Evolutionary conservation across 1,284 basidiomycete species (phyloP).

Genomic region (Malassezia sympodialis): DNA sequence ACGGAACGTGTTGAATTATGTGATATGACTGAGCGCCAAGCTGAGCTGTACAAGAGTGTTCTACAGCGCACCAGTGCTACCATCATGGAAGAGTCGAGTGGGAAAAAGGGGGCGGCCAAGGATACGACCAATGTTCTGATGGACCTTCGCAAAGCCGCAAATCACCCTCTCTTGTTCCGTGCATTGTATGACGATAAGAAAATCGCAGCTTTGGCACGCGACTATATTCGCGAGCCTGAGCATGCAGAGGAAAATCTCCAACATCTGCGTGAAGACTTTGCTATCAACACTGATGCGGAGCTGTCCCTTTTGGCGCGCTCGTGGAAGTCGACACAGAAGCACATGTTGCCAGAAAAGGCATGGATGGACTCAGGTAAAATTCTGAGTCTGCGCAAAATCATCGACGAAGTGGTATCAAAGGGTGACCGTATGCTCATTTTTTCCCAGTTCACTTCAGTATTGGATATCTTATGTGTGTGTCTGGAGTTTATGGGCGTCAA

Average conservation of each 20-base stretch:
- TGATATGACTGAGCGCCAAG: conserved; percentile 75
- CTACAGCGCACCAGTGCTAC: conserved; percentile 73
- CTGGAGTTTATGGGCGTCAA: conserved; percentile 66
- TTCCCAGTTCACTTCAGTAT: conserved; percentile 57
- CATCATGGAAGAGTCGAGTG: conserved; percentile 55
- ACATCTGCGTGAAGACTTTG: conserved; percentile 43
- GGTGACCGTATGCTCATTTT: conserved; percentile 82
- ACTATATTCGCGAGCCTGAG: conserved; percentile 79
- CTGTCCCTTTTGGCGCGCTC: conserved; percentile 25
- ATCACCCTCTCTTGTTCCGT: conserved; percentile 90
- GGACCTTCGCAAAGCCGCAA: conserved; percentile 89
- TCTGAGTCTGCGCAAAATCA: conserved; percentile 61
- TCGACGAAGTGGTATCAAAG: conserved; percentile 61
- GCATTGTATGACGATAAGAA: conserved; percentile 68
- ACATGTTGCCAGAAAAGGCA: conserved; percentile 62
- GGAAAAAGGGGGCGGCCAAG: neutral
- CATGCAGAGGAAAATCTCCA: conserved; percentile 38
- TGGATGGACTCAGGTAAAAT: conserved; percentile 88
- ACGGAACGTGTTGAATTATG: conserved; percentile 87
- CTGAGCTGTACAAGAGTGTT: conserved; percentile 72
- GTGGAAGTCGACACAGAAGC: conserved; percentile 53
- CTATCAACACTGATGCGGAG: conserved; percentile 46
- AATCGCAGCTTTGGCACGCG: conserved; percentile 65
- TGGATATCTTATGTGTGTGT: conserved; percentile 69
- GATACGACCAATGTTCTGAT: conserved; percentile 63